Conservation (phyloP, 208 protist species). For the Herpetomonas tarakana region DNA sequence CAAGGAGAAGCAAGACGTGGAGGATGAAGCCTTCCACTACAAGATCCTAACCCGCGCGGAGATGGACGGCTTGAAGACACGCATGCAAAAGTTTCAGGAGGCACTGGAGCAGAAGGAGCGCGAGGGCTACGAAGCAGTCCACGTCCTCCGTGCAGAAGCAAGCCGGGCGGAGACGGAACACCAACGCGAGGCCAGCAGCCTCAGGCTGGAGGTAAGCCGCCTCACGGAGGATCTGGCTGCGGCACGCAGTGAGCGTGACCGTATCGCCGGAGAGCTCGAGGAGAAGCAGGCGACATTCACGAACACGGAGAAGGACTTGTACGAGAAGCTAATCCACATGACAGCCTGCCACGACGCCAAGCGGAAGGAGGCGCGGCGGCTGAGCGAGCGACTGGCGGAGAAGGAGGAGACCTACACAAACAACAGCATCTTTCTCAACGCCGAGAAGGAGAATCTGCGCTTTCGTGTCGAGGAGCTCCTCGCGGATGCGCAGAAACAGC, state of each 20-base stretch:
- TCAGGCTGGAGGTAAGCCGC: conserved; percentile 17
- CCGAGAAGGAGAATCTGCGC: conserved; percentile 69
- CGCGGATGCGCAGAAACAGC: conserved; percentile 27
- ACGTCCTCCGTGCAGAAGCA: conserved; percentile 55
- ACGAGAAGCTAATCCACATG: conserved; percentile 77
- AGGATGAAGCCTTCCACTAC: conserved; percentile 63
- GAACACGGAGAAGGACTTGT: conserved; percentile 42
- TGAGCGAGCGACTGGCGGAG: conserved; percentile 23
- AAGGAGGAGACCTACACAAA: conserved; percentile 78
- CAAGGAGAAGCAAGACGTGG: conserved; percentile 39
- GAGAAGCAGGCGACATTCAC: conserved; percentile 26
- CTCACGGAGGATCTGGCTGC: conserved; percentile 25
- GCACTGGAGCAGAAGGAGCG: conserved; percentile 72
- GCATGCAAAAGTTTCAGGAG: conserved; percentile 75
- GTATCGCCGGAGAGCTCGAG: conserved; percentile 21
- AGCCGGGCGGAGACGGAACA: conserved; percentile 37
- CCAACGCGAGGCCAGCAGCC: conserved; percentile 19
- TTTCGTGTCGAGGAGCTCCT: conserved; percentile 48
- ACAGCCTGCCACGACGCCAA: conserved; percentile 64
- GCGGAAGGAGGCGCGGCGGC: conserved; percentile 47
- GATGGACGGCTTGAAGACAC: conserved; percentile 71
- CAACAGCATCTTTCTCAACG: conserved; percentile 73
- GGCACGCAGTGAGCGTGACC: conserved; percentile 21
- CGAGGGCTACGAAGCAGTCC: conserved; percentile 68
- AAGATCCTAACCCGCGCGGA: conserved; percentile 66